Percentiles rank a stretch among this genome's conserved stretches.
Conservation (phyloP, 2,329 filamentous ascomycete species). For the Myrmaecium sp. region DNA sequence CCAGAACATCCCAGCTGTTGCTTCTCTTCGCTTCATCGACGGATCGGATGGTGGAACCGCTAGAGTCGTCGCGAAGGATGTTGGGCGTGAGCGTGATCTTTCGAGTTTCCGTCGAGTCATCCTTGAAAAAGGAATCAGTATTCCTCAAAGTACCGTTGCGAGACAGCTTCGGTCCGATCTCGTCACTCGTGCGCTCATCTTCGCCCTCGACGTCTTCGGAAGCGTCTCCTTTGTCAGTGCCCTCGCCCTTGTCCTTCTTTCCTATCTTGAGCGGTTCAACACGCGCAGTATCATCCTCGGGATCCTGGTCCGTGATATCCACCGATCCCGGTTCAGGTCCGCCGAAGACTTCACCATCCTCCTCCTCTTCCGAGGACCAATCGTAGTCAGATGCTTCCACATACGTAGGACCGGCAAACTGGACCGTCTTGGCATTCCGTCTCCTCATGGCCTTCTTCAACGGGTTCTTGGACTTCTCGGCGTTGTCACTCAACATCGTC, state of each 20-base stretch:
- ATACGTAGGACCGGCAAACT: slow-evolving; percentile 72
- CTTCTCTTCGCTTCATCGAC: slow-evolving; percentile 28
- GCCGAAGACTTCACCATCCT: slow-evolving; percentile 22
- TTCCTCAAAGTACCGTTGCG: slow-evolving; percentile 77
- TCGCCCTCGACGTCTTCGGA: slow-evolving; percentile 38
- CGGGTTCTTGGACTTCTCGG: slow-evolving; percentile 67
- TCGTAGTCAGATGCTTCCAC: slow-evolving; percentile 78
- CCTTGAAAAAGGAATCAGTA: slow-evolving; percentile 94
- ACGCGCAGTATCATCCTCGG: slow-evolving; percentile 19
- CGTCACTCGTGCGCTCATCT: slow-evolving; percentile 33
- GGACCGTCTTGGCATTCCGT: slow-evolving; percentile 70
- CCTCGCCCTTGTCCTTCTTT: slow-evolving; percentile 10
- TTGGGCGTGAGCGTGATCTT: slow-evolving; percentile 96
- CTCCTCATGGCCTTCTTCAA: slow-evolving; percentile 71
- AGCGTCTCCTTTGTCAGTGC: slow-evolving; percentile 11
- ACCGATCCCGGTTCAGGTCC: slow-evolving; percentile 17
- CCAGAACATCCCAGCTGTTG: slow-evolving; percentile 60
- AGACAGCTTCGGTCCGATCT: slow-evolving; percentile 28
- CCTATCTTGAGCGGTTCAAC: slow-evolving; percentile 22
- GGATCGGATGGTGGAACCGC: slow-evolving; percentile 14
- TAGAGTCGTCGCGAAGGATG: slow-evolving; percentile 64
- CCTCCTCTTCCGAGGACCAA: slow-evolving; percentile 66
- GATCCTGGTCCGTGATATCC: slow-evolving; percentile 12
- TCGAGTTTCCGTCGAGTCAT: slow-evolving; percentile 85
- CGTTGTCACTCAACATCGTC: slow-evolving; percentile 54